Evolutionary conservation across 176 grass and related monocot species (phyloP).

Genomic region (Oryza australiensis): DNA sequence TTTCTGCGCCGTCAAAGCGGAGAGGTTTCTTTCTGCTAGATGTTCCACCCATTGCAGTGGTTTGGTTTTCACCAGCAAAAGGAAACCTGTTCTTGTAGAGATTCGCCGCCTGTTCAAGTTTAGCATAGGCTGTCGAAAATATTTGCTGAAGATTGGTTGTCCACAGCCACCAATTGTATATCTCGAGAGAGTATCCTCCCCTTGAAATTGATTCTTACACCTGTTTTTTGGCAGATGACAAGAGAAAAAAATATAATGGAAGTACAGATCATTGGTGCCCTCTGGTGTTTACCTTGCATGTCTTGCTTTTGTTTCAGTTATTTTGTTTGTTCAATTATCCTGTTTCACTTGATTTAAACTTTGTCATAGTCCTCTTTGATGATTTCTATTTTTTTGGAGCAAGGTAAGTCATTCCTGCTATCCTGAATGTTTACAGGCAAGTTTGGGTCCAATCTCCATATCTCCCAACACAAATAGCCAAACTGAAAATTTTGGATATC

Average conservation of each 20-base stretch:
- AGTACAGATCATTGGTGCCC: constrained; percentile 33
- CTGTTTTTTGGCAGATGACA: constrained; percentile 49
- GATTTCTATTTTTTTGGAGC: not conserved
- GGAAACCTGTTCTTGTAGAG: constrained; percentile 54
- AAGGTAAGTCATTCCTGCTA: not conserved
- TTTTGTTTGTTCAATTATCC: not conserved
- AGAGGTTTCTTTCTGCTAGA: constrained; percentile 42
- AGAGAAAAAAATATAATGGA: constrained; percentile 60
- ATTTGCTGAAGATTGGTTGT: constrained; percentile 46
- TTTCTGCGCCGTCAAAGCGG: not conserved
- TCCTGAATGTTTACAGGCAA: not conserved
- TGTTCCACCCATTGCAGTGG: constrained; percentile 14
- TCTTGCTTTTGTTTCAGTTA: not conserved
- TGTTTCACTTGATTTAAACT: not conserved
- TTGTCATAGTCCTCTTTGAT: too few species aligned
- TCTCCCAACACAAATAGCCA: not conserved
- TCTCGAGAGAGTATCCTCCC: constrained; percentile 31
- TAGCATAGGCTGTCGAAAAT: constrained; percentile 48
- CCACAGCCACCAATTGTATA: constrained; percentile 59
- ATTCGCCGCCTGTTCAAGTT: constrained; percentile 31
- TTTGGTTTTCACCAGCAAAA: constrained; percentile 36
- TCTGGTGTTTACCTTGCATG: not conserved
- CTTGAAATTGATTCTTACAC: constrained; percentile 39
- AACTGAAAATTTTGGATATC: not conserved
- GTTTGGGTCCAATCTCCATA: not conserved